phyloP scores from a whole-genome alignment of 768 basidiomycete species.

The Mrakia blollopis region DNA sequence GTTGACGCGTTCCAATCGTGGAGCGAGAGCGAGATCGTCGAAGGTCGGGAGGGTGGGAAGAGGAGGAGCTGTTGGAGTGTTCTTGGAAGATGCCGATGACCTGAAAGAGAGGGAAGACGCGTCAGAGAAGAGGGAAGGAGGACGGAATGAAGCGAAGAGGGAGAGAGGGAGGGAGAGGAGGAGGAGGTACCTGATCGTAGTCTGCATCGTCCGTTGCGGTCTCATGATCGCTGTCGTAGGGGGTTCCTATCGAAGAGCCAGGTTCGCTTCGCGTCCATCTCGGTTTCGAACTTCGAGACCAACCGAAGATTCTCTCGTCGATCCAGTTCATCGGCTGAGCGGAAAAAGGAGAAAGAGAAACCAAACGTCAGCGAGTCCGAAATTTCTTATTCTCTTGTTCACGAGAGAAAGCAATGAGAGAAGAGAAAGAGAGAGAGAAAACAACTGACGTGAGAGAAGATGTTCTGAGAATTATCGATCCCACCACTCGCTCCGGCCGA shows the following conservation, averaged over 20 bases:
- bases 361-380: background rate
- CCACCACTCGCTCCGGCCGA: background rate
- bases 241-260: background rate
- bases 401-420: too few species aligned
- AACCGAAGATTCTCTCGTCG: slow-evolving; percentile 29
- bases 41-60: background rate
- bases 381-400: too few species aligned
- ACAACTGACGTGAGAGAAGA: slow-evolving; percentile 27
- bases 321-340: slow-evolving; percentile 32
- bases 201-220: slow-evolving; percentile 19
- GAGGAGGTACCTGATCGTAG: slow-evolving; percentile 19
- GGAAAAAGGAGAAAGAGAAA: too few species aligned
- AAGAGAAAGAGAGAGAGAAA: background rate
- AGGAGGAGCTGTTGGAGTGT: slow-evolving; percentile 5
- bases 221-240: slow-evolving; percentile 12
- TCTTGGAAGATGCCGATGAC: slow-evolving; percentile 27
- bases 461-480: slow-evolving; percentile 17
- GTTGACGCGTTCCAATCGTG: background rate
- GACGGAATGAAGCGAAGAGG: background rate
- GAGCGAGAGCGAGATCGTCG: background rate
- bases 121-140: background rate
- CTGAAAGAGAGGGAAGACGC: background rate
- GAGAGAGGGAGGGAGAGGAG: background rate
- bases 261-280: slow-evolving; percentile 1
- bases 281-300: slow-evolving; percentile 1